phyloP scores from a whole-genome alignment of 2,329 filamentous ascomycete species.

The Epichloe sp. region DNA sequence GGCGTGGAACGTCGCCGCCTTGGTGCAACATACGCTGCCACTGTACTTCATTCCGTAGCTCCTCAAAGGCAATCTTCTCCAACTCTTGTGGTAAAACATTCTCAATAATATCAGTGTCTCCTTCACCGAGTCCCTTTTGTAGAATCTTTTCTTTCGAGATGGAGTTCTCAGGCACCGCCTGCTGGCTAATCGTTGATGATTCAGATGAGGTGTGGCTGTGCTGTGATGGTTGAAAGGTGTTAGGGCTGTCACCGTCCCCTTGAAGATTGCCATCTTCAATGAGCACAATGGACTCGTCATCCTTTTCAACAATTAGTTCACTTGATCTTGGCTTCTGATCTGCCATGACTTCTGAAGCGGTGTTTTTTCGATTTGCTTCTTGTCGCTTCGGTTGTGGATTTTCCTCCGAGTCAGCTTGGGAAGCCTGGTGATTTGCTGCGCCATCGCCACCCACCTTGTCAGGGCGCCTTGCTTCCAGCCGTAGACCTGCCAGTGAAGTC shows the following conservation, averaged over 20 bases:
- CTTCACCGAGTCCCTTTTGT: constrained; percentile 54
- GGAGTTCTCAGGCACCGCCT: background rate
- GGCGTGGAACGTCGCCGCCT: constrained; percentile 77
- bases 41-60: constrained; percentile 58
- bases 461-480: constrained; percentile 16
- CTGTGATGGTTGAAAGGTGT: background rate
- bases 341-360: background rate
- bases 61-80: constrained; percentile 50
- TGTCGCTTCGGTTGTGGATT: constrained; percentile 6
- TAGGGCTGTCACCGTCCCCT: background rate
- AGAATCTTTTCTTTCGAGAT: constrained; percentile 7
- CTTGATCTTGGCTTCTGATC: background rate
- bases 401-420: constrained; percentile 7
- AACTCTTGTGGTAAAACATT: constrained; percentile 50
- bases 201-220: background rate
- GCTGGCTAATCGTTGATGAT: background rate
- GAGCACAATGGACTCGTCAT: background rate
- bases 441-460: constrained; percentile 6
- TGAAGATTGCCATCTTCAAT: background rate
- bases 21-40: constrained; percentile 93
- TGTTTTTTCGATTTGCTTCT: constrained; percentile 7
- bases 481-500: constrained; percentile 19
- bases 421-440: background rate
- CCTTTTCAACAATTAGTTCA: background rate
- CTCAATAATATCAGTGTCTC: constrained; percentile 64